Conservation (phyloP, 768 basidiomycete genomes). For the Vishniacozyma victoriae region DNA sequence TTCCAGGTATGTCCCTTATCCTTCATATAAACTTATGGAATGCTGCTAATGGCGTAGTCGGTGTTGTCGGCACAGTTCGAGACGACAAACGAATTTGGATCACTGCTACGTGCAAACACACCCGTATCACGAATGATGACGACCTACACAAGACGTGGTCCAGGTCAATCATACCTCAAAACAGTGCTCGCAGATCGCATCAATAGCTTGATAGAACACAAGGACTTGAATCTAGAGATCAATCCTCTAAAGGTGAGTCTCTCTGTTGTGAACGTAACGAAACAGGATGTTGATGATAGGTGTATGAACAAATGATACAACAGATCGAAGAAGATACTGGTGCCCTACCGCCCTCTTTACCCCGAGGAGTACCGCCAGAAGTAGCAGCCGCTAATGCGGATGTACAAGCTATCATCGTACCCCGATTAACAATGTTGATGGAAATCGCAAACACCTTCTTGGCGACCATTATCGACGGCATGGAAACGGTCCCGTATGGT, state of each 20-base stretch:
- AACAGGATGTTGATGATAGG: slow-evolving; percentile 51
- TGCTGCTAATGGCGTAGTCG: slow-evolving; percentile 60
- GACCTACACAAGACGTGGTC: slow-evolving; percentile 96
- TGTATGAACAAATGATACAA: slow-evolving; percentile 99
- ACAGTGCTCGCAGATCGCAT: slow-evolving; percentile 95
- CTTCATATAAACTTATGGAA: background rate
- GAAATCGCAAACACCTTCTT: slow-evolving; percentile 98
- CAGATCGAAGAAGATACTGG: slow-evolving; percentile 98
- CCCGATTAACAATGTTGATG: slow-evolving; percentile 97
- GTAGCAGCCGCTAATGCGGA: slow-evolving; percentile 88
- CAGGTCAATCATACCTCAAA: slow-evolving; percentile 97
- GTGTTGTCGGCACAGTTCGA: slow-evolving; percentile 98
- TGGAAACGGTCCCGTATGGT: slow-evolving; percentile 98
- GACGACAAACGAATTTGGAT: slow-evolving; percentile 98
- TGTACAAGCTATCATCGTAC: slow-evolving; percentile 96
- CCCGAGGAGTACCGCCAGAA: slow-evolving; percentile 88
- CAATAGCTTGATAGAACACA: slow-evolving; percentile 97
- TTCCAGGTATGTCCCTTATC: slow-evolving; percentile 63
- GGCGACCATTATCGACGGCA: slow-evolving; percentile 92
- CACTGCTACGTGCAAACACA: slow-evolving; percentile 93
- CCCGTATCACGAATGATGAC: slow-evolving; percentile 99
- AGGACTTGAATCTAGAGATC: slow-evolving; percentile 97
- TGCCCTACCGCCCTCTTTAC: slow-evolving; percentile 78
- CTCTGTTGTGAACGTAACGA: background rate
- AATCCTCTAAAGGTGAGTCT: slow-evolving; percentile 85